Percentiles rank a stretch among this genome's conserved stretches.
phyloP scores from a whole-genome alignment of 164 flowering plant genomes.

The Annona squamosa region DNA sequence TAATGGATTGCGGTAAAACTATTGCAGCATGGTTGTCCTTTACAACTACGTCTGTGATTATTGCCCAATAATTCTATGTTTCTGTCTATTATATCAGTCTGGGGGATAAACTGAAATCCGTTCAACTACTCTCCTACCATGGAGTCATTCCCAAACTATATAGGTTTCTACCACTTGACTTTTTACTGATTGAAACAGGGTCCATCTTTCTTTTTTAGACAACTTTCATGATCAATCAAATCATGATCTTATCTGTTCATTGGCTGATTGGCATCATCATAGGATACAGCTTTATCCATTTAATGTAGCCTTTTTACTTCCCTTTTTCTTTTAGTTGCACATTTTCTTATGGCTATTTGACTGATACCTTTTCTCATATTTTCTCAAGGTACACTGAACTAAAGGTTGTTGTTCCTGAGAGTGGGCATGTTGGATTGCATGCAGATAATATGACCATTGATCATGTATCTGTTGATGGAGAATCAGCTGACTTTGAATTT shows the following conservation, averaged over 20 bases:
- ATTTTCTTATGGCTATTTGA: not conserved
- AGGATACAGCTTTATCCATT: not conserved
- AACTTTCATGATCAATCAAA: too few species aligned
- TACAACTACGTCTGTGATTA: too few species aligned
- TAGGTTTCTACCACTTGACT: too few species aligned
- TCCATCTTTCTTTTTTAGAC: too few species aligned
- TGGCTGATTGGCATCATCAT: not conserved
- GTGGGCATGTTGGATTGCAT: slow-evolving; percentile 74
- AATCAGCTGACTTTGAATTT: slow-evolving; percentile 57
- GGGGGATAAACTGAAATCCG: too few species aligned
- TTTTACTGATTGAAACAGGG: too few species aligned
- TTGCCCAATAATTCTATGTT: too few species aligned
- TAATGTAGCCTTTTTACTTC: not conserved
- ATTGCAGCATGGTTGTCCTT: too few species aligned
- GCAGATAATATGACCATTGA: slow-evolving; percentile 83
- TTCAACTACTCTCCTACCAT: too few species aligned
- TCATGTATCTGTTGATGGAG: slow-evolving; percentile 75
- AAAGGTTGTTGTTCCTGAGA: slow-evolving; percentile 68
- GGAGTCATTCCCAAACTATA: too few species aligned
- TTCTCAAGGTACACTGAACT: slow-evolving; percentile 65
- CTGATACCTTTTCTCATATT: slow-evolving; percentile 4
- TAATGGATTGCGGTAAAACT: too few species aligned
- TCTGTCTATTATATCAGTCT: too few species aligned
- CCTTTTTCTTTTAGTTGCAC: not conserved
- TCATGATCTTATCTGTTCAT: not conserved